Evolutionary conservation across 192 early-diverging fungal genomes (phyloP).

Genomic region (Chytriomyces hyalinus): DNA sequence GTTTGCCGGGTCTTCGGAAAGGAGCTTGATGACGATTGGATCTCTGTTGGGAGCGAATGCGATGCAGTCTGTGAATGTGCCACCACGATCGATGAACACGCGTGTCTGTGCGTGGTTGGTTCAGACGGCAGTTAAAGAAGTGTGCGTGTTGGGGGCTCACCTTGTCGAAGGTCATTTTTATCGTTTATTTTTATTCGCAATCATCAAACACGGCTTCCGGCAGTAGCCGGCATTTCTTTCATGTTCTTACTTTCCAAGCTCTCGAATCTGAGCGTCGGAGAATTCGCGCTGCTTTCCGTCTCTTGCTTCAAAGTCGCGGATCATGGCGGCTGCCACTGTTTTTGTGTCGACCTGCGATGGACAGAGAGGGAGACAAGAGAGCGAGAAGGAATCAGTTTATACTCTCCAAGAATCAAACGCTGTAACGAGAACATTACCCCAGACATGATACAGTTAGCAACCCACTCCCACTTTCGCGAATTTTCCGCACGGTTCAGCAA

Average conservation of each 20-base stretch:
- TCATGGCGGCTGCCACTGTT: background rate
- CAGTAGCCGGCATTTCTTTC: too few relatives aligned
- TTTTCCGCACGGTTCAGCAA: background rate
- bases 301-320: background rate
- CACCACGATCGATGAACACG: constrained; percentile 91
- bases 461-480: background rate
- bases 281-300: background rate
- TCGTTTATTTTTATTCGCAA: too few relatives aligned
- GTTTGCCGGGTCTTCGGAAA: constrained; percentile 88
- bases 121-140: background rate
- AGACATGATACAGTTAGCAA: background rate
- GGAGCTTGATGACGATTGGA: constrained; percentile 84
- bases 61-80: constrained; percentile 97
- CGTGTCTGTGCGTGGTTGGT: background rate
- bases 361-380: too few relatives aligned
- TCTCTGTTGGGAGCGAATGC: constrained; percentile 62
- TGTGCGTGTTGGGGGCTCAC: too few relatives aligned
- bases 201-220: too few relatives aligned
- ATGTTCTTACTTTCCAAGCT: background rate
- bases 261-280: background rate
- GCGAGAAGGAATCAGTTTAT: too few relatives aligned
- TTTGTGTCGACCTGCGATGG: background rate
- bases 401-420: too few relatives aligned
- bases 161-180: too few relatives aligned
- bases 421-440: background rate